phyloP scores from a whole-genome alignment of 2,329 filamentous ascomycete genomes.

The Aspergillus sp. region DNA sequence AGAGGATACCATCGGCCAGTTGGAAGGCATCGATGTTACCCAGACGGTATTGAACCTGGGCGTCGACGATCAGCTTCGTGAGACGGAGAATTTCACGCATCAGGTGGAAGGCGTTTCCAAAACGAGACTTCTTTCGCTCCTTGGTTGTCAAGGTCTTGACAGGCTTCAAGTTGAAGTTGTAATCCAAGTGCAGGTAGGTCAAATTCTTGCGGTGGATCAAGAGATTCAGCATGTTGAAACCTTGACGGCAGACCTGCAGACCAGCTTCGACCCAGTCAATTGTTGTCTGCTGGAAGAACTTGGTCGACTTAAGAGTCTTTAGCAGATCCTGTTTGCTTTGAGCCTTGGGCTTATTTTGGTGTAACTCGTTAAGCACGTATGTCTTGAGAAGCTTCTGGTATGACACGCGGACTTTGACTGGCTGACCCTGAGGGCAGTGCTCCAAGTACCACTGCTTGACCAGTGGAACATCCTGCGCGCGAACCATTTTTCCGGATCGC shows the following conservation, averaged over 20 bases:
- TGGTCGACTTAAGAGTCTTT: constrained; percentile 87
- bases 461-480: constrained; percentile 92
- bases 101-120: constrained; percentile 97
- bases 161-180: constrained; percentile 99
- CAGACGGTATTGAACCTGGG: constrained; percentile 94
- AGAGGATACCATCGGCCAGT: constrained; percentile 96
- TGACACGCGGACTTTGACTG: constrained; percentile 95
- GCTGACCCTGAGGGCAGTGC: constrained; percentile 85
- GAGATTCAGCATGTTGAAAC: constrained; percentile 98
- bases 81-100: constrained; percentile 97
- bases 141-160: constrained; percentile 99
- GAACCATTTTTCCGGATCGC: constrained; percentile 91
- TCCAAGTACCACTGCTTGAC: constrained; percentile 99
- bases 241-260: constrained; percentile 94
- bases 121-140: constrained; percentile 98
- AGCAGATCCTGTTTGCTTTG: constrained; percentile 92
- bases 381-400: constrained; percentile 98
- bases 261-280: constrained; percentile 99
- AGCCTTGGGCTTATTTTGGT: constrained; percentile 93
- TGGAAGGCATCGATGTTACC: constrained; percentile 99
- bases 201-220: constrained; percentile 98
- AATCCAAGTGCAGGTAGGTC: constrained; percentile 96
- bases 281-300: constrained; percentile 99
- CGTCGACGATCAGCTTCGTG: constrained; percentile 97
- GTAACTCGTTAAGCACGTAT: constrained; percentile 92